Evolutionary conservation across 164 flowering plant species (phyloP).

Genomic region (Macadamia integrifolia): DNA sequence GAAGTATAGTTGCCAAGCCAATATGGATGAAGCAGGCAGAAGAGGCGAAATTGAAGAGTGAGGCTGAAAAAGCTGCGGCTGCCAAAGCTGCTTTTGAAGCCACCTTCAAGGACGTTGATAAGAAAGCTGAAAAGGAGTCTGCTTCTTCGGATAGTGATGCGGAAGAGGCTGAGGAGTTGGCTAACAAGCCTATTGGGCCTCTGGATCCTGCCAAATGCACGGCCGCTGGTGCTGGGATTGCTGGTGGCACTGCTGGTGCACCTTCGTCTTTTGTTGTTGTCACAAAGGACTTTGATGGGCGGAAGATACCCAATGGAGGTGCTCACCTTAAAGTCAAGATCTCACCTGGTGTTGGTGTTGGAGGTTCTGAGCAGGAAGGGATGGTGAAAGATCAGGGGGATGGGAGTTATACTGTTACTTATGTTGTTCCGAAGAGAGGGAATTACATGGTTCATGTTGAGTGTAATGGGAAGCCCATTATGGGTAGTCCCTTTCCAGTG

Average conservation of each 20-base stretch:
- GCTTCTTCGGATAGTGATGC: slow-evolving; percentile 59
- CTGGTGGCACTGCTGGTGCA: slow-evolving; percentile 85
- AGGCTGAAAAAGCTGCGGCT: slow-evolving; percentile 89
- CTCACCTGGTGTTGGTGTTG: slow-evolving; percentile 83
- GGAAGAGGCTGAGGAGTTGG: slow-evolving; percentile 51
- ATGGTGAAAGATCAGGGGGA: slow-evolving; percentile 89
- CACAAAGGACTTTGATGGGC: slow-evolving; percentile 79
- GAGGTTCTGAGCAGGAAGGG: slow-evolving; percentile 89
- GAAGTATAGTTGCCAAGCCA: slow-evolving; percentile 43
- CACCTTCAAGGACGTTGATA: slow-evolving; percentile 75
- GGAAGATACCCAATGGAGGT: slow-evolving; percentile 70
- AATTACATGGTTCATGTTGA: slow-evolving; percentile 93
- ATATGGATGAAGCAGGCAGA: slow-evolving; percentile 97
- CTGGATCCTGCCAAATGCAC: slow-evolving; percentile 82
- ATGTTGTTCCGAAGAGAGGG: slow-evolving; percentile 89
- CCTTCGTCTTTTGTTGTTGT: slow-evolving; percentile 63
- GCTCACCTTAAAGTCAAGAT: slow-evolving; percentile 68
- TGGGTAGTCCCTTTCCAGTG: slow-evolving; percentile 97
- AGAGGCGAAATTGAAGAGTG: slow-evolving; percentile 89
- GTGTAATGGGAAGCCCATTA: slow-evolving; percentile 77
- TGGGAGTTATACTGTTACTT: slow-evolving; percentile 79
- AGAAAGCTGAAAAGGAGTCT: slow-evolving; percentile 18
- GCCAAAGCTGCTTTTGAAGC: slow-evolving; percentile 99
- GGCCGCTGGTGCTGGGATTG: slow-evolving; percentile 87
- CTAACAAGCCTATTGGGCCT: slow-evolving; percentile 75